Percentiles rank a stretch among this genome's conserved stretches.
phyloP scores from a whole-genome alignment of 2,329 filamentous ascomycete genomes.

The Cadophora luteo-olivacea region DNA sequence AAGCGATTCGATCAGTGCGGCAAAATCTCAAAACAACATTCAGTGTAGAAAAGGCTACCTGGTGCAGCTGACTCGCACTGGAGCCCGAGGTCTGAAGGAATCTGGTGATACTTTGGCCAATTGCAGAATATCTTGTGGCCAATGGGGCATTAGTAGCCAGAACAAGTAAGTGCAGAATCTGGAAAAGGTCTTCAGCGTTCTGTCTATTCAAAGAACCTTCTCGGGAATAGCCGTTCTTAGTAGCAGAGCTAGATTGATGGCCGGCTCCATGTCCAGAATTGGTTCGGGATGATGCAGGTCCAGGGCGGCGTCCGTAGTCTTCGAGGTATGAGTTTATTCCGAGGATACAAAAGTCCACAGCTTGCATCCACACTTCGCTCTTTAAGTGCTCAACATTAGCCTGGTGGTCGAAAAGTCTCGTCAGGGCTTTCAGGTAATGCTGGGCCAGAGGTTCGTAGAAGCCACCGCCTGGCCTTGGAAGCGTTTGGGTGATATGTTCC shows the following conservation, averaged over 20 bases:
- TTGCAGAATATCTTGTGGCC: slow-evolving; percentile 57
- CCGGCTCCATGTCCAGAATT: slow-evolving; percentile 31
- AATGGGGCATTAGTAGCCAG: slow-evolving; percentile 73
- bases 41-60: slow-evolving; percentile 76
- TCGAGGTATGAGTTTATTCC: slow-evolving; percentile 60
- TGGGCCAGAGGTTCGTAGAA: slow-evolving; percentile 73
- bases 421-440: slow-evolving; percentile 81
- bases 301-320: slow-evolving; percentile 27
- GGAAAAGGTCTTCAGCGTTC: slow-evolving; percentile 61
- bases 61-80: slow-evolving; percentile 68
- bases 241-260: slow-evolving; percentile 32
- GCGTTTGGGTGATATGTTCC: slow-evolving; percentile 79
- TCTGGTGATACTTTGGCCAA: slow-evolving; percentile 62
- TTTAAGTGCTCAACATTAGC: slow-evolving; percentile 83
- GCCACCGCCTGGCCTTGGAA: slow-evolving; percentile 66
- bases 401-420: slow-evolving; percentile 71
- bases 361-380: slow-evolving; percentile 50
- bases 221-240: slow-evolving; percentile 41
- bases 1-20: slow-evolving; percentile 70
- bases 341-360: slow-evolving; percentile 64
- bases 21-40: slow-evolving; percentile 72
- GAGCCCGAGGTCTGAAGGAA: slow-evolving; percentile 66
- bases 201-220: slow-evolving; percentile 42
- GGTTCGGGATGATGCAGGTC: slow-evolving; percentile 30
- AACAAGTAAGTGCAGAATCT: slow-evolving; percentile 70